These are phyloP conservation scores for Yarrowia keelungensis DNA, from an alignment of 805 yeast genomes.

Conservation along the genomic window DNA sequence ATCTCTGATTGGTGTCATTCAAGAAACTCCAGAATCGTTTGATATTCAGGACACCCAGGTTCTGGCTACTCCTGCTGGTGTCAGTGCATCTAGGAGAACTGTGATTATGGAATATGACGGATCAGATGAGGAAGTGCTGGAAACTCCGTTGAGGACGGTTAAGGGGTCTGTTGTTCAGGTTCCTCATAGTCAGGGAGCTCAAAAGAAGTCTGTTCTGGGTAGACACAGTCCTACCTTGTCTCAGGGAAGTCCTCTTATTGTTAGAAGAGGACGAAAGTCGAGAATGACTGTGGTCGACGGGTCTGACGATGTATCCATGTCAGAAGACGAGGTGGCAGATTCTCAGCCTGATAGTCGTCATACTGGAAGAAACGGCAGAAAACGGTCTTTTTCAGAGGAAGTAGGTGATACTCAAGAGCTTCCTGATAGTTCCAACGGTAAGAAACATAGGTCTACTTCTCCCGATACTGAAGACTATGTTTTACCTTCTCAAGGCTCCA, in stretches of 20 bases:
- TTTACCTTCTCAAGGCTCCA: conserved; percentile 3
- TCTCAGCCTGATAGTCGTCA: conserved; percentile 13
- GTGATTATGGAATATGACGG: background rate
- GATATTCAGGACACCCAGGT: conserved; percentile 14
- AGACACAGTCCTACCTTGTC: conserved; percentile 8
- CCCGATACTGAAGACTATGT: background rate
- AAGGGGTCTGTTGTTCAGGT: conserved; percentile 11
- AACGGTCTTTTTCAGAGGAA: conserved; percentile 5
- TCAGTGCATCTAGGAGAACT: background rate
- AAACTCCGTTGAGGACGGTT: conserved; percentile 3
- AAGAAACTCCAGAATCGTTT: conserved; percentile 14
- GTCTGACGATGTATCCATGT: conserved; percentile 7
- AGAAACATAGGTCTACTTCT: background rate
- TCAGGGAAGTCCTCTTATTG: conserved; percentile 28
- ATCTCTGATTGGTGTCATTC: background rate
- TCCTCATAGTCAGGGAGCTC: conserved; percentile 11
- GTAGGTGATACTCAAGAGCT: background rate
- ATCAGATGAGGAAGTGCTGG: conserved; percentile 14
- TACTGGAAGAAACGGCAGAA: background rate
- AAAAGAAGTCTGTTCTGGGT: background rate
- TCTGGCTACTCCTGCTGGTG: conserved; percentile 13
- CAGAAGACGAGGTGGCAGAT: conserved; percentile 21
- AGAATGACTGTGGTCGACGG: conserved; percentile 23
- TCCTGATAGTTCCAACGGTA: background rate
- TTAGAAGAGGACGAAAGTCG: background rate